Evolutionary conservation across 1,284 basidiomycete genomes (phyloP).

Genomic region (Austroboletus niveus): DNA sequence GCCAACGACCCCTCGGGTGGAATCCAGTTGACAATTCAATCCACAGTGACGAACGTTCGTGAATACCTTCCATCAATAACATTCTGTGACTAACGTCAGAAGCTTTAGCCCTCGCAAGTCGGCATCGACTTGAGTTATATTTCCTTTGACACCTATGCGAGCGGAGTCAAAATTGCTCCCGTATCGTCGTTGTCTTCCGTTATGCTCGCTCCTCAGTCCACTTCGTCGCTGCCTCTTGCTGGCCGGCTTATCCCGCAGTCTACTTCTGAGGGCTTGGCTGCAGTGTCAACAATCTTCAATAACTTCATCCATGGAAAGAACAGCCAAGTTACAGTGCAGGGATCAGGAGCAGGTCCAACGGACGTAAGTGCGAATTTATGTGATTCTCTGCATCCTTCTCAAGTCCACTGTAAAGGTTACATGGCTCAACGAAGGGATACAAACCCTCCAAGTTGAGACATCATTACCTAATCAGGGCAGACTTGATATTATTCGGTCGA

Average conservation of each 20-base stretch:
- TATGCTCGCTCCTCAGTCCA: constrained; percentile 56
- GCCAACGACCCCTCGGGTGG: constrained; percentile 74
- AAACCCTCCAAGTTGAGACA: constrained; percentile 59
- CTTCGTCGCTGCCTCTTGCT: constrained; percentile 53
- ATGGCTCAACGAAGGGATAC: constrained; percentile 78
- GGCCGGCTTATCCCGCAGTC: constrained; percentile 69
- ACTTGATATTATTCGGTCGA: constrained; percentile 65
- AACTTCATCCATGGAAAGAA: constrained; percentile 70
- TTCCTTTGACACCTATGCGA: constrained; percentile 59
- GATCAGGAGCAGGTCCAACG: constrained; percentile 61
- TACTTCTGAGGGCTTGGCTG: constrained; percentile 50
- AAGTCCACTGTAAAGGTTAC: constrained; percentile 46
- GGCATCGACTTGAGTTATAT: constrained; percentile 67
- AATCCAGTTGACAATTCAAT: constrained; percentile 65
- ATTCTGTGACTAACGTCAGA: constrained; percentile 4
- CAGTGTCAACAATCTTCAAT: constrained; percentile 70
- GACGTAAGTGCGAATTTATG: constrained; percentile 40
- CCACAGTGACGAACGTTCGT: constrained; percentile 60
- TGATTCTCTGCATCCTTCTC: constrained; percentile 5
- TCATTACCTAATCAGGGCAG: constrained; percentile 64
- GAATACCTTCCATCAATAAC: background rate
- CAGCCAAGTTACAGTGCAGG: constrained; percentile 60
- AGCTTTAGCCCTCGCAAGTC: constrained; percentile 67
- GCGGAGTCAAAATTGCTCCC: constrained; percentile 57
- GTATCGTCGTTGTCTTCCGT: constrained; percentile 51